These are phyloP conservation scores for Urostyla sp. DNA, from an alignment of 73 alveolate genomes.

Conservation along the genomic window DNA sequence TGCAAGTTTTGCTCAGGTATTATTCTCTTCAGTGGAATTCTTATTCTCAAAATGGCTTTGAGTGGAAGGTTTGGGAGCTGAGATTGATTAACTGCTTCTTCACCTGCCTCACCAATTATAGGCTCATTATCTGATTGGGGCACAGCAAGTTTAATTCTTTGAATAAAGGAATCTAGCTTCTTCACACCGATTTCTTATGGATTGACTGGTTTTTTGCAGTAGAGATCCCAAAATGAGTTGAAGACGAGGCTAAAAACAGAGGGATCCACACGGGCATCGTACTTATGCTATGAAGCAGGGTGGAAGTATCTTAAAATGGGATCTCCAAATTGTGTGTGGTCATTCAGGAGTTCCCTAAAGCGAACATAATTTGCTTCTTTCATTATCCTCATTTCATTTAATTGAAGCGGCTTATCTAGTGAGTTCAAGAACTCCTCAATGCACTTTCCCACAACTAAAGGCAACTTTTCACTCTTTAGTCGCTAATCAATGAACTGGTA, in stretches of 20 bases:
- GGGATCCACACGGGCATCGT: too few relatives aligned
- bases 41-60: slow-evolving; percentile 66
- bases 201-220: slow-evolving; percentile 45
- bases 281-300: too few relatives aligned
- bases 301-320: neutral
- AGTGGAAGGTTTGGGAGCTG: slow-evolving; percentile 38
- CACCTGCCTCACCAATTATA: slow-evolving; percentile 49
- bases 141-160: slow-evolving; percentile 33
- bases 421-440: slow-evolving; percentile 42
- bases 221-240: slow-evolving; percentile 55
- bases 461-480: slow-evolving; percentile 41
- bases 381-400: slow-evolving; percentile 55
- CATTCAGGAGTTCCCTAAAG: slow-evolving; percentile 18
- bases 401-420: slow-evolving; percentile 45
- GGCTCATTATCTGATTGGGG: slow-evolving; percentile 70
- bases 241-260: slow-evolving; percentile 30
- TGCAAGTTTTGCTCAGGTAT: slow-evolving; percentile 23
- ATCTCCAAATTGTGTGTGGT: slow-evolving; percentile 28
- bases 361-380: slow-evolving; percentile 36
- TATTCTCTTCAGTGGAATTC: slow-evolving; percentile 64
- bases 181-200: slow-evolving; percentile 44
- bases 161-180: slow-evolving; percentile 43
- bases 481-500: slow-evolving; percentile 30
- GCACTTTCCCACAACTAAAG: slow-evolving; percentile 30
- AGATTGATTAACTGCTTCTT: neutral